These are phyloP conservation scores for Alternaria rosae DNA, from an alignment of 2,329 filamentous ascomycete species.

Conservation along the genomic window DNA sequence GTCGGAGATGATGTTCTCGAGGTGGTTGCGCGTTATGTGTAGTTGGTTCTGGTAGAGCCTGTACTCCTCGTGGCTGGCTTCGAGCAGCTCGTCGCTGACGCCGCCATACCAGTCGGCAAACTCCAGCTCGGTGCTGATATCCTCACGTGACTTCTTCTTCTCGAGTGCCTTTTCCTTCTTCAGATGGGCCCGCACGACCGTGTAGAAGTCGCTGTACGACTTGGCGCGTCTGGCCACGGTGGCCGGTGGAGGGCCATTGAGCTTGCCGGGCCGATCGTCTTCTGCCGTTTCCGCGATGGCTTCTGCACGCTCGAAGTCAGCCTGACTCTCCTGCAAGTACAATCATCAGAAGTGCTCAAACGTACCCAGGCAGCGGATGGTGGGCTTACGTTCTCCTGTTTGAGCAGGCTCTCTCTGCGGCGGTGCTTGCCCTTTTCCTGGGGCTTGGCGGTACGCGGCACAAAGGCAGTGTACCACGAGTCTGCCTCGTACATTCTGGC, in stretches of 20 bases:
- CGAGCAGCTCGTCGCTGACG: conserved; percentile 72
- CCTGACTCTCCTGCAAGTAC: conserved; percentile 60
- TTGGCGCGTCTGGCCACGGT: conserved; percentile 71
- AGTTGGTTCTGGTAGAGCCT: conserved; percentile 84
- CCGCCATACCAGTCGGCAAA: conserved; percentile 66
- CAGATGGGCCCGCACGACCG: conserved; percentile 65
- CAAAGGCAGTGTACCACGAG: conserved; percentile 78
- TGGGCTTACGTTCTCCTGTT: conserved; percentile 58
- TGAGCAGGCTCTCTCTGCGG: conserved; percentile 73
- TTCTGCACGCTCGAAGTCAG: conserved; percentile 62
- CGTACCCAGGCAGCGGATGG: conserved; percentile 44
- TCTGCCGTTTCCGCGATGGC: conserved; percentile 67
- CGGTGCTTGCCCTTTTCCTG: conserved; percentile 59
- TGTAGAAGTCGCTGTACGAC: conserved; percentile 81
- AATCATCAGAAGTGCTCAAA: conserved; percentile 52
- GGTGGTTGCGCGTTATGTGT: conserved; percentile 78
- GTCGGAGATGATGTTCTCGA: conserved; percentile 79
- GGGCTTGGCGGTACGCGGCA: conserved; percentile 65
- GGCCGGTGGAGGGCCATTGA: conserved; percentile 70
- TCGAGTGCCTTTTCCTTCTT: conserved; percentile 57
- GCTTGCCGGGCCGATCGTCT: conserved; percentile 62
- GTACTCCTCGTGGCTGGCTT: conserved; percentile 86
- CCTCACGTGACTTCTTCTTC: conserved; percentile 49
- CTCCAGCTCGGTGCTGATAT: conserved; percentile 65
- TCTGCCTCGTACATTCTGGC: conserved; percentile 74